Conservation (phyloP, 2,329 filamentous ascomycete genomes). For the Malbranchea zuffiana region DNA sequence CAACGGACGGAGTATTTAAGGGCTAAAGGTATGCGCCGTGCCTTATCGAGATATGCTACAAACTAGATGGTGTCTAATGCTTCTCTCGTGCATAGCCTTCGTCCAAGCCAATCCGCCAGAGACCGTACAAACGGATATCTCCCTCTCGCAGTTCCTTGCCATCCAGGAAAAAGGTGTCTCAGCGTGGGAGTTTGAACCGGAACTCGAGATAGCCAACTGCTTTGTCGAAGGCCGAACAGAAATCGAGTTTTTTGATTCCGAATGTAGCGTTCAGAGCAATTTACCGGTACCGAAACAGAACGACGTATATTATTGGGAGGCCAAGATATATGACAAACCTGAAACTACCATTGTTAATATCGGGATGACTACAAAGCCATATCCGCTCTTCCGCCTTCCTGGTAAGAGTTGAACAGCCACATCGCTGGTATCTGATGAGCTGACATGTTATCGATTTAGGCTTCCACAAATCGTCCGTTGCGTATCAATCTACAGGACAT, state of each 20-base stretch:
- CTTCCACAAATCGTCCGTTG: slow-evolving; percentile 83
- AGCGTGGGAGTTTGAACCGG: slow-evolving; percentile 99
- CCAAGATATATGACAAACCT: slow-evolving; percentile 96
- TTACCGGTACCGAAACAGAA: slow-evolving; percentile 96
- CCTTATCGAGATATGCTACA: neutral
- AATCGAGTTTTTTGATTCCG: slow-evolving; percentile 97
- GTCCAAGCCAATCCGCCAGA: slow-evolving; percentile 90
- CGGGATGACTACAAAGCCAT: slow-evolving; percentile 92
- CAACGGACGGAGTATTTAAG: slow-evolving; percentile 80
- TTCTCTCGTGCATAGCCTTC: slow-evolving; percentile 53
- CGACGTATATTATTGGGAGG: slow-evolving; percentile 99
- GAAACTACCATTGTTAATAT: slow-evolving; percentile 79
- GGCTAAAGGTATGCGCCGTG: slow-evolving; percentile 67
- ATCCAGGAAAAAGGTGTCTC: slow-evolving; percentile 99
- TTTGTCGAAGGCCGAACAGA: slow-evolving; percentile 95
- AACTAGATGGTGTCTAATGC: slow-evolving; percentile 12
- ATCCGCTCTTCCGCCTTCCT: slow-evolving; percentile 85
- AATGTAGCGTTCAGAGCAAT: slow-evolving; percentile 95
- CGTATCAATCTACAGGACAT: slow-evolving; percentile 78
- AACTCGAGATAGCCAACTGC: slow-evolving; percentile 95
- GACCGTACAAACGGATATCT: slow-evolving; percentile 92
- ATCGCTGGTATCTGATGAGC: neutral
- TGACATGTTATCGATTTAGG: slow-evolving; percentile 40
- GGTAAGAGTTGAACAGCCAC: slow-evolving; percentile 47
- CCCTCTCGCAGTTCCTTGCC: slow-evolving; percentile 89